Percentiles rank a stretch among this genome's conserved stretches.
Conservation (phyloP, 2,329 filamentous ascomycete species). For the Lachnellula cervina region DNA sequence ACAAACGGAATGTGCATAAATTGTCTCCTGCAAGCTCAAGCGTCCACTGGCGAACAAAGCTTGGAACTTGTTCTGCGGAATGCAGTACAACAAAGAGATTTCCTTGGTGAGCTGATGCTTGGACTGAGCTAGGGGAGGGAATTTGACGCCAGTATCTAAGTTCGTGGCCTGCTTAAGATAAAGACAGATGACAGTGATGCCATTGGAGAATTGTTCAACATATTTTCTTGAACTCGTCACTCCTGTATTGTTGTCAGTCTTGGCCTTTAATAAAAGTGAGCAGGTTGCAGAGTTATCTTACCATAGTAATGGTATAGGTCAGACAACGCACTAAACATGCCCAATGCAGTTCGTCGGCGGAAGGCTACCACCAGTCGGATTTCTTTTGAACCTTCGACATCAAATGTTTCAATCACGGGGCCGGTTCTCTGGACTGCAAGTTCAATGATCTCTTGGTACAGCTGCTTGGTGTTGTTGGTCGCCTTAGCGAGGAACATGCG, state of each 20-base stretch:
- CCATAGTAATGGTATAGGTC: slow-evolving; percentile 99
- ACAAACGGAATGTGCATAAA: slow-evolving; percentile 96
- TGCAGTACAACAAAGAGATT: slow-evolving; percentile 92
- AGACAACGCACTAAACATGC: slow-evolving; percentile 90
- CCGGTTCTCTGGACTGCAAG: slow-evolving; percentile 79
- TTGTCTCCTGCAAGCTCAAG: slow-evolving; percentile 90
- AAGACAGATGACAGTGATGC: slow-evolving; percentile 93
- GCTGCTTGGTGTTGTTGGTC: slow-evolving; percentile 88
- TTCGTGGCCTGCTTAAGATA: slow-evolving; percentile 74
- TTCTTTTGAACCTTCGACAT: slow-evolving; percentile 85
- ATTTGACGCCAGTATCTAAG: slow-evolving; percentile 48
- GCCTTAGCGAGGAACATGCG: slow-evolving; percentile 93
- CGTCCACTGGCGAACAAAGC: slow-evolving; percentile 78
- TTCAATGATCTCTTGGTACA: slow-evolving; percentile 92
- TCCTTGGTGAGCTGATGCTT: slow-evolving; percentile 99
- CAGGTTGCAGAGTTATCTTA: slow-evolving; percentile 57
- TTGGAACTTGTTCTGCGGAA: slow-evolving; percentile 96
- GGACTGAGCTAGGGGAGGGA: slow-evolving; percentile 83
- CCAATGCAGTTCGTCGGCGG: slow-evolving; percentile 84
- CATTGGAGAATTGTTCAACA: slow-evolving; percentile 97
- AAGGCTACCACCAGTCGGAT: slow-evolving; percentile 94
- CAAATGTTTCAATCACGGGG: slow-evolving; percentile 96
- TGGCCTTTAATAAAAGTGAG: slow-evolving; percentile 40
- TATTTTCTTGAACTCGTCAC: slow-evolving; percentile 96
- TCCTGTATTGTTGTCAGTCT: slow-evolving; percentile 52